These are phyloP conservation scores for Phylloporus sp. DNA, from an alignment of 768 basidiomycete species.

Conservation along the genomic window DNA sequence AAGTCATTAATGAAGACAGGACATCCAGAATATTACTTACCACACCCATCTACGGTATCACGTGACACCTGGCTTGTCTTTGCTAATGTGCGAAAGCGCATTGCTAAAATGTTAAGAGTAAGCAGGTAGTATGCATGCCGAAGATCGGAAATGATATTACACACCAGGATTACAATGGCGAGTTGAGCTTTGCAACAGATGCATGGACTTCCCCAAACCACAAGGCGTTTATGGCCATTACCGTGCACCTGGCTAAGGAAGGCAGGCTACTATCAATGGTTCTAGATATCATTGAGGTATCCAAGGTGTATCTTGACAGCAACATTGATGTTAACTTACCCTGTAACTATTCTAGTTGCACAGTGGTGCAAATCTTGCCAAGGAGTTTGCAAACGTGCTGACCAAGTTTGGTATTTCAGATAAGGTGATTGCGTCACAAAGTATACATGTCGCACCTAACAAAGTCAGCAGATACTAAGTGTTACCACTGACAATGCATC, in stretches of 20 bases:
- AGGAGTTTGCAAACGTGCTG: background rate
- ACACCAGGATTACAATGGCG: background rate
- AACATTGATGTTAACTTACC: background rate
- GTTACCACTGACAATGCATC: background rate
- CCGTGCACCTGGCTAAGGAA: background rate
- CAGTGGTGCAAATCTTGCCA: background rate
- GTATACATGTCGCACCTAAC: background rate
- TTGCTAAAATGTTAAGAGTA: constrained; percentile 31
- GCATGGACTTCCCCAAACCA: background rate
- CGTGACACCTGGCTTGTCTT: constrained; percentile 31
- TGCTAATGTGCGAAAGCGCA: constrained; percentile 3
- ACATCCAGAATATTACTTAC: background rate
- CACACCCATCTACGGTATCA: constrained; percentile 25
- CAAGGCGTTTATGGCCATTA: background rate
- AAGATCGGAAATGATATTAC: too few species aligned
- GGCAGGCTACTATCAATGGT: constrained; percentile 10
- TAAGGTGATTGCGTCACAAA: background rate
- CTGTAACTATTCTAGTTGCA: background rate
- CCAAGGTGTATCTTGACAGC: background rate
- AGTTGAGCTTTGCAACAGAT: background rate
- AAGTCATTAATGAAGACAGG: background rate
- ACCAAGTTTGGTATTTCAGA: background rate
- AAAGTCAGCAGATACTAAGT: background rate
- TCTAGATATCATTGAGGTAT: constrained; percentile 32
- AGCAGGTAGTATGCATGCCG: too few species aligned